These are phyloP conservation scores for Rhynchosporium graminicola DNA, from an alignment of 2,329 filamentous ascomycete species.

Conservation along the genomic window DNA sequence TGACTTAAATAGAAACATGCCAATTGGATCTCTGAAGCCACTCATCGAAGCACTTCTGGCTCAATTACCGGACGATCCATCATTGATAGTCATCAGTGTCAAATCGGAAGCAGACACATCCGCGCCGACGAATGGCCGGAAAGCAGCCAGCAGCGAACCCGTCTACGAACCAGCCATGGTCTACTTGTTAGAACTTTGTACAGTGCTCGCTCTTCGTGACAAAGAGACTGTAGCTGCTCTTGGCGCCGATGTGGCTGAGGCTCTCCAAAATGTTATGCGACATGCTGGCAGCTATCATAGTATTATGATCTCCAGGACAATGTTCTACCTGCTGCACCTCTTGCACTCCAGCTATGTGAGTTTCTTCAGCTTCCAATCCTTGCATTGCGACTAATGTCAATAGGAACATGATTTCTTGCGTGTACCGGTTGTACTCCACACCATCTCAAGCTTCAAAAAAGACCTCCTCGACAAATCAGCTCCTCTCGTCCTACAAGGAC, in stretches of 20 bases:
- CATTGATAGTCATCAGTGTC: slow-evolving; percentile 80
- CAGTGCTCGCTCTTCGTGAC: slow-evolving; percentile 76
- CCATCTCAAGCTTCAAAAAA: slow-evolving; percentile 83
- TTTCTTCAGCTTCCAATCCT: slow-evolving; percentile 24
- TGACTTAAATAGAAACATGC: slow-evolving; percentile 55
- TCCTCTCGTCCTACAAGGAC: slow-evolving; percentile 72
- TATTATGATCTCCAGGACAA: slow-evolving; percentile 78
- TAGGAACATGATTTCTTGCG: slow-evolving; percentile 89
- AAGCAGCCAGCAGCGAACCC: slow-evolving; percentile 55
- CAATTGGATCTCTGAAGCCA: slow-evolving; percentile 57
- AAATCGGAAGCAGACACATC: slow-evolving; percentile 78
- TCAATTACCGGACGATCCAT: slow-evolving; percentile 83
- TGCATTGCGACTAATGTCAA: slow-evolving; percentile 35
- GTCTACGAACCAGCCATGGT: slow-evolving; percentile 83
- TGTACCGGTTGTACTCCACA: slow-evolving; percentile 86
- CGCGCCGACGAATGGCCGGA: slow-evolving; percentile 61
- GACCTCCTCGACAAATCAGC: slow-evolving; percentile 76
- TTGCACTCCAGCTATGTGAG: slow-evolving; percentile 83
- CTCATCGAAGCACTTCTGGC: slow-evolving; percentile 74
- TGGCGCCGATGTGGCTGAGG: slow-evolving; percentile 77
- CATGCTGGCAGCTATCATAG: slow-evolving; percentile 78
- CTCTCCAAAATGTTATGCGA: slow-evolving; percentile 77
- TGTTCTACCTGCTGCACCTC: slow-evolving; percentile 83
- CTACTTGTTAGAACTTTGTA: slow-evolving; percentile 90
- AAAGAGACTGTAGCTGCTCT: slow-evolving; percentile 69